A percentile compares a stretch with the other conserved stretches of the same genome.
Conservation (phyloP, 1,139 yeast species). For the Kluyveromyces marxianus region DNA sequence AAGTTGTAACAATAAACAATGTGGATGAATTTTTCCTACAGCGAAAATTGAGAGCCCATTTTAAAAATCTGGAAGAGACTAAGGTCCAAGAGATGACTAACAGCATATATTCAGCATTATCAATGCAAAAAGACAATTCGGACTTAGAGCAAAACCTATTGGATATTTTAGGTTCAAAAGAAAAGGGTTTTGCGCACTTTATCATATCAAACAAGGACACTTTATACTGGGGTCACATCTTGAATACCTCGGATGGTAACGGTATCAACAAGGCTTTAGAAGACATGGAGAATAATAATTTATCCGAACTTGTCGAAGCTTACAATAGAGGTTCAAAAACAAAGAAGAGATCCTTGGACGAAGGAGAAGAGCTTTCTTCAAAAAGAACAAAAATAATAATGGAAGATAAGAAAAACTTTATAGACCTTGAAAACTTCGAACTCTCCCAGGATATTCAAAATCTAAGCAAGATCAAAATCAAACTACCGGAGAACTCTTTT, state of each 20-base stretch:
- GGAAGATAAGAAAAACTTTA: constrained; percentile 38
- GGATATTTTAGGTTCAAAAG: no score
- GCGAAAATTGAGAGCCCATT: constrained; percentile 33
- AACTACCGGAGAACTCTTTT: constrained; percentile 76
- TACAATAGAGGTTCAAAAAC: neutral
- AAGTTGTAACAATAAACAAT: constrained; percentile 25
- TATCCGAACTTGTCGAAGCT: neutral
- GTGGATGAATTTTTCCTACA: constrained; percentile 50
- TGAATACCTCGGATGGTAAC: constrained; percentile 35
- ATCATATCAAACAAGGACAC: constrained; percentile 47
- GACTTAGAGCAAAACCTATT: constrained; percentile 33
- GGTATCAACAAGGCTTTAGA: constrained; percentile 30
- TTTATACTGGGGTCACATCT: constrained; percentile 48
- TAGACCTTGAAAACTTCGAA: constrained; percentile 56
- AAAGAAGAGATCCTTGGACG: neutral
- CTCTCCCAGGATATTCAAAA: constrained; percentile 71
- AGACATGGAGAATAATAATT: constrained; percentile 32
- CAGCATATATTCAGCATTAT: constrained; percentile 16
- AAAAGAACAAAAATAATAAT: constrained; percentile 6
- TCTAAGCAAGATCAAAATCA: constrained; percentile 54
- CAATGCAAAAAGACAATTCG: constrained; percentile 26
- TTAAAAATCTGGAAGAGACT: constrained; percentile 34
- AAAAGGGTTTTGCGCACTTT: constrained; percentile 8
- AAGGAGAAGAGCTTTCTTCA: neutral
- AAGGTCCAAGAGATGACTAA: constrained; percentile 31